Base-by-base conservation (phyloP, 2,329 filamentous ascomycete species). In the Knoxdaviesia capensis region DNA sequence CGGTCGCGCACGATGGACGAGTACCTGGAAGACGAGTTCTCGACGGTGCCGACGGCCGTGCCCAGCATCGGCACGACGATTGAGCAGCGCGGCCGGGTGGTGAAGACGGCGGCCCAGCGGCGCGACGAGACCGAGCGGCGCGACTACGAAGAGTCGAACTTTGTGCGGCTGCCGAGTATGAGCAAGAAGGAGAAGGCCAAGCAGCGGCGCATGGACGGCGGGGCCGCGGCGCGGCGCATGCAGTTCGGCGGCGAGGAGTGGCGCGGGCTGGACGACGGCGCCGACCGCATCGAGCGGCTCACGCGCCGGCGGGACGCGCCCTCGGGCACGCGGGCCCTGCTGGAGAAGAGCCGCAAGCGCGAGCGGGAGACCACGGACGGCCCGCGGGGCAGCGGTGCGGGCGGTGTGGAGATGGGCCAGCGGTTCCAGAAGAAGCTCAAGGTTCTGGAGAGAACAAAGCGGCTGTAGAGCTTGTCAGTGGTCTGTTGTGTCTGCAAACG, bases 31-130 rank as follows among this genome's bases (percentile, higher is more conserved):
- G 77, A 81, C 11, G 90, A 98, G 58, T 68, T 96, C 45, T 87
- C 85, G 0, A 61, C 70, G 5, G 84, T 84, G 2, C 90, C 90
- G 1, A 60, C 84, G 44, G 83, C 86, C 1, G 74, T 92, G 56
- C 86, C 88, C 43, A 92, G 81, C 50, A 92, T 98, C 51, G 92
- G 90, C 46, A 90, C 82, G 44, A 94, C 83, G 11, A 92, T 94
- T 50, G 67, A 79, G 5, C 68, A 76, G 40, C 78, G 81, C 40
- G 90, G 90, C 33, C 74, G 88, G 48, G 75, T 75, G 56, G 74
- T 76, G 53, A 90, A 87, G 66, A 83, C 81, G 5, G 72, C 77
- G 9, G 68, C 74, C 33, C 80, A 94, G 55, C 73, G 82, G 43
- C 75, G 75, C 47, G 74, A 75, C 36, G 87, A 96, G 57, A 71